Percentiles rank a stretch among this genome's conserved stretches.
Conservation (phyloP, 2,329 filamentous ascomycete genomes). For the Apiospora pterosperma region DNA sequence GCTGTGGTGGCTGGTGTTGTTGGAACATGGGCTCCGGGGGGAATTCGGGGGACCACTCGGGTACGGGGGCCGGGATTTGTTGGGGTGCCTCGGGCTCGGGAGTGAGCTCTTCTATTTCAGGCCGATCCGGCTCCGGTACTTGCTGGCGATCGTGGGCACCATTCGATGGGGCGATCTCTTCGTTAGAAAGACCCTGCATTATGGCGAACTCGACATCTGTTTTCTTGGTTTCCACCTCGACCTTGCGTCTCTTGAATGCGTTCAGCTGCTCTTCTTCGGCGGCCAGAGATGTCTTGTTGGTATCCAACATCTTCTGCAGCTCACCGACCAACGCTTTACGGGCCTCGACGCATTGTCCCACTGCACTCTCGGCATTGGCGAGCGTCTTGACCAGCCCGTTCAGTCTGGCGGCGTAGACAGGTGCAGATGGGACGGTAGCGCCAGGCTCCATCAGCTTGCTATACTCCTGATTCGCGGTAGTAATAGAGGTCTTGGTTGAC, state of each 20-base stretch:
- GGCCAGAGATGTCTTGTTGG: slow-evolving; percentile 66
- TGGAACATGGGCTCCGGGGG: slow-evolving; percentile 18
- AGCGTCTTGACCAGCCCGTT: slow-evolving; percentile 87
- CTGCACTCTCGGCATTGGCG: slow-evolving; percentile 82
- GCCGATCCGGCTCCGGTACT: slow-evolving; percentile 63
- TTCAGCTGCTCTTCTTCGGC: slow-evolving; percentile 66
- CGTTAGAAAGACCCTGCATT: slow-evolving; percentile 70
- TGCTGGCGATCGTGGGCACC: slow-evolving; percentile 43
- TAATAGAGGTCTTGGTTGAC: slow-evolving; percentile 62
- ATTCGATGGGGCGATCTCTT: slow-evolving; percentile 47
- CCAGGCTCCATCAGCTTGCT: slow-evolving; percentile 75
- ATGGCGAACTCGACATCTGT: slow-evolving; percentile 88
- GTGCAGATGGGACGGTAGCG: slow-evolving; percentile 69
- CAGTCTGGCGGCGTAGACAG: slow-evolving; percentile 87
- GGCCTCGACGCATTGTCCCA: slow-evolving; percentile 85
- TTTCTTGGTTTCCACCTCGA: slow-evolving; percentile 76
- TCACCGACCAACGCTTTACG: slow-evolving; percentile 73
- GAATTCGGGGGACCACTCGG: slow-evolving; percentile 15
- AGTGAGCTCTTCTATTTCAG: slow-evolving; percentile 82
- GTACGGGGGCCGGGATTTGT: slow-evolving; percentile 14
- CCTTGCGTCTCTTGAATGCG: slow-evolving; percentile 63
- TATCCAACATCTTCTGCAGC: slow-evolving; percentile 76
- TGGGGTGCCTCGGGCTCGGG: slow-evolving; percentile 39
- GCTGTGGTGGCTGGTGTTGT: not conserved
- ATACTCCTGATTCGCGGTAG: slow-evolving; percentile 76